These are phyloP conservation scores for Tolypocladium cylindrosporum DNA, from an alignment of 2,329 filamentous ascomycete species.

Conservation along the genomic window DNA sequence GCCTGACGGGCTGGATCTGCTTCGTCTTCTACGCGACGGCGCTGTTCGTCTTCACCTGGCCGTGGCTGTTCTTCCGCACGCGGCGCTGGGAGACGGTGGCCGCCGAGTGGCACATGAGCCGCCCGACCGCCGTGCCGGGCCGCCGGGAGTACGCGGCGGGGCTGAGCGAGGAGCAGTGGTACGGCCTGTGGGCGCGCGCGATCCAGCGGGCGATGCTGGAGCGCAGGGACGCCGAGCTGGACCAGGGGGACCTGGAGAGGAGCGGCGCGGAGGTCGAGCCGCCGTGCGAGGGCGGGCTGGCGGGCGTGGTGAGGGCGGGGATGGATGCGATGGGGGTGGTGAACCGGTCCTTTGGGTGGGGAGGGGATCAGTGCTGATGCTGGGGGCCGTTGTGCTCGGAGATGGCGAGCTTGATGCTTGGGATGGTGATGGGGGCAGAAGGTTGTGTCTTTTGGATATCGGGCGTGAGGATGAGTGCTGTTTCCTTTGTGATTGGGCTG, in stretches of 20 bases:
- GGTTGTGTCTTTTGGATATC: background rate
- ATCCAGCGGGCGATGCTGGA: slow-evolving; percentile 50
- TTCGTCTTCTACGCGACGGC: slow-evolving; percentile 58
- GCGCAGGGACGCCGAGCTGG: slow-evolving; percentile 43
- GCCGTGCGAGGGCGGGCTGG: slow-evolving; percentile 28
- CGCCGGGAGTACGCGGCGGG: slow-evolving; percentile 36
- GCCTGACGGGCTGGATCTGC: slow-evolving; percentile 51
- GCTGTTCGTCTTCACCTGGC: slow-evolving; percentile 62
- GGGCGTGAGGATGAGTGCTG: background rate
- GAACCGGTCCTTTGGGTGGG: slow-evolving; percentile 46
- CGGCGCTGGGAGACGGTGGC: slow-evolving; percentile 55
- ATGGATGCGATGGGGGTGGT: slow-evolving; percentile 41
- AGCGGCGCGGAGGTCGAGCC: slow-evolving; percentile 17
- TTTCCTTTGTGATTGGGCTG: background rate
- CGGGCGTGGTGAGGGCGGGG: slow-evolving; percentile 36
- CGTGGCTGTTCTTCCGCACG: slow-evolving; percentile 56
- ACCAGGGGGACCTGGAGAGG: slow-evolving; percentile 44
- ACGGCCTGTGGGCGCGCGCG: slow-evolving; percentile 50
- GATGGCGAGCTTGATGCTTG: background rate
- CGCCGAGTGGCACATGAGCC: slow-evolving; percentile 43
- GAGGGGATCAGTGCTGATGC: slow-evolving; percentile 16
- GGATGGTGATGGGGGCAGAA: slow-evolving; percentile 1
- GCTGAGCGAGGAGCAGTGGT: slow-evolving; percentile 49
- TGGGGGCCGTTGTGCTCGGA: background rate
- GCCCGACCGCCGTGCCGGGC: slow-evolving; percentile 15